These are phyloP conservation scores for Naganishia randhawae DNA, from an alignment of 768 basidiomycete species.

Conservation along the genomic window DNA sequence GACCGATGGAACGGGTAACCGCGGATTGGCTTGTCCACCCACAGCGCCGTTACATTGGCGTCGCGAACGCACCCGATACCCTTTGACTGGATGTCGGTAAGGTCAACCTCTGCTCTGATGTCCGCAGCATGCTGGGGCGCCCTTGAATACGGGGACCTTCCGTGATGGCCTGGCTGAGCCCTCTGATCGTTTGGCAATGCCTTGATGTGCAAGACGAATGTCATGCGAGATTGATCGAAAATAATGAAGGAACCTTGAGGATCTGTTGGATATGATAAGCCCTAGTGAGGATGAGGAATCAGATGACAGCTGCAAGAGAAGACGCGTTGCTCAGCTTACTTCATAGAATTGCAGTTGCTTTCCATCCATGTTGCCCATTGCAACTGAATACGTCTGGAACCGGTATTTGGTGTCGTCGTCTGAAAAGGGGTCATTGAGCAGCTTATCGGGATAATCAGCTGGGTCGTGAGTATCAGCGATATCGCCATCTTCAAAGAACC, in stretches of 20 bases:
- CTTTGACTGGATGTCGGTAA: slow-evolving; percentile 21
- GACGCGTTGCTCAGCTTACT: neutral
- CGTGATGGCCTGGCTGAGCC: neutral
- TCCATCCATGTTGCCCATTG: slow-evolving; percentile 21
- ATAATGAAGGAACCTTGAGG: neutral
- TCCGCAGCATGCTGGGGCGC: neutral
- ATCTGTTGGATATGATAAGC: slow-evolving; percentile 16
- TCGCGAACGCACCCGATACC: slow-evolving; percentile 27
- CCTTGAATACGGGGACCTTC: neutral
- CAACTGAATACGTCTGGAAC: neutral
- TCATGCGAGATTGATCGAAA: slow-evolving; percentile 5
- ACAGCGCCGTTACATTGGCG: neutral
- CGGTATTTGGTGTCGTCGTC: slow-evolving; percentile 14
- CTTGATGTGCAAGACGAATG: slow-evolving; percentile 17
- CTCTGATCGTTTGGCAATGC: neutral
- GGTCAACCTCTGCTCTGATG: slow-evolving; percentile 12
- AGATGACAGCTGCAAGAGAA: neutral
- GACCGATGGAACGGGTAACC: too few relatives aligned
- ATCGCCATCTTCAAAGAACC: too few relatives aligned
- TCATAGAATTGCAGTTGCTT: slow-evolving; percentile 16
- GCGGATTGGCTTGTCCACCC: too few relatives aligned
- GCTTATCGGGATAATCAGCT: neutral
- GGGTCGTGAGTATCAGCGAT: too few relatives aligned
- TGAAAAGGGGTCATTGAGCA: neutral
- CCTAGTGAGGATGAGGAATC: neutral